Base-by-base conservation (phyloP, 2,329 filamentous ascomycete genomes). In the Coniochaeta ligniaria region DNA sequence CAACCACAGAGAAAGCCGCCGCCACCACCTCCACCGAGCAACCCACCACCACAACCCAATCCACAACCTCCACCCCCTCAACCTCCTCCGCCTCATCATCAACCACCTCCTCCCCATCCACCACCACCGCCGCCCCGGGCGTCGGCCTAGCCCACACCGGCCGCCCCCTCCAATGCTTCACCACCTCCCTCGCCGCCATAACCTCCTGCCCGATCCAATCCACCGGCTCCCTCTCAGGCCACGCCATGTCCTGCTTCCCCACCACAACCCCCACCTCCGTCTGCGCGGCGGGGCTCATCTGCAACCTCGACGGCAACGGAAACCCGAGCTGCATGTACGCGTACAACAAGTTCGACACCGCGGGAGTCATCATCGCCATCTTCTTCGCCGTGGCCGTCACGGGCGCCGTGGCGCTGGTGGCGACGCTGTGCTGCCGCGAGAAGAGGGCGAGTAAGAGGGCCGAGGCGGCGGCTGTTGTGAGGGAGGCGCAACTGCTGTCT, bases 361-460 rank as follows among this genome's bases (percentile, higher is more conserved):
- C 73, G 45, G 81, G 78, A 63, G 73, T 81, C 66, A 72, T 82
- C 68, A 74, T 84, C 63, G 72, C 76, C 66, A 71, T 81, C 63
- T 66, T 79, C 69, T 78, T 86, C 41, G 78, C 73, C 60, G 63
- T 70, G n/a, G 72, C 70, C 61, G 66, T 79, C 63, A 69, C 72
- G 63, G 50, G 74, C 58, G 71, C 74, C 64, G 62, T 79, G 62
- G 70, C 67, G 56, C 65, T 72, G 63, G 70, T 85, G 60, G 76
- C 78, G 67, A 79, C 79, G 74, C 73, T 79, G 64, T 84, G 80
- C 78, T 80, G 77, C 75, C 73, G 74, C 63, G 82, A 85, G 65
- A 74, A 77, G 65, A 71, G 70, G 69, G 65, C 74, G 65, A 75
- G 81, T 66, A 76, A 75, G 69, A 72, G 74, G 55, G 75, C 76